These are phyloP conservation scores for Vanderwaltozyma polyspora DNA, from an alignment of 805 yeast species.

Conservation along the genomic window DNA sequence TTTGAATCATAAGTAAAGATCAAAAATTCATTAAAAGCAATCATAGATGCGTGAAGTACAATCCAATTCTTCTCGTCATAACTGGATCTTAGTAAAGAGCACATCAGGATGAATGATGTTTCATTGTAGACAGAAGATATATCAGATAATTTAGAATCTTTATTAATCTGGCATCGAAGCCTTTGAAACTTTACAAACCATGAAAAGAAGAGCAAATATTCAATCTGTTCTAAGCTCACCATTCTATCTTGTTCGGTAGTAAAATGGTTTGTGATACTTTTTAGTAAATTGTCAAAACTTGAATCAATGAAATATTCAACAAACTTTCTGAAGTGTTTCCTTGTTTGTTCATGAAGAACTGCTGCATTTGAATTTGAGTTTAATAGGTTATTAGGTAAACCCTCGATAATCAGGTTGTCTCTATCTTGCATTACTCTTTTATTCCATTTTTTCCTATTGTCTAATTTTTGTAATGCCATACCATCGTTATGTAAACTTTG, in stretches of 20 bases:
- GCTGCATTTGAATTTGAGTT: slow-evolving; percentile 14
- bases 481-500: slow-evolving; percentile 45
- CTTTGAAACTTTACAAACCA: slow-evolving; percentile 73
- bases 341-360: slow-evolving; percentile 26
- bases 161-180: slow-evolving; percentile 20
- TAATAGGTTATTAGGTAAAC: slow-evolving; percentile 21
- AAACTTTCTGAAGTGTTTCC: slow-evolving; percentile 32
- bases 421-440: slow-evolving; percentile 25
- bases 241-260: slow-evolving; percentile 31
- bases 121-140: slow-evolving; percentile 51
- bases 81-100: slow-evolving; percentile 30
- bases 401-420: slow-evolving; percentile 25
- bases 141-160: slow-evolving; percentile 26
- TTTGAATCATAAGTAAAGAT: slow-evolving; percentile 31
- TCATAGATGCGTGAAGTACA: slow-evolving; percentile 58
- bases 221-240: slow-evolving; percentile 26
- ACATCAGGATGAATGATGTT: slow-evolving; percentile 44
- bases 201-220: slow-evolving; percentile 48
- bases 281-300: slow-evolving; percentile 58
- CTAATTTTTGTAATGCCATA: slow-evolving; percentile 54
- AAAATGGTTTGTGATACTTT: slow-evolving; percentile 37
- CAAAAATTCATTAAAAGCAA: slow-evolving; percentile 54
- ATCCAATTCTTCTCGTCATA: slow-evolving; percentile 39
- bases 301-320: slow-evolving; percentile 56
- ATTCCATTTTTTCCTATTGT: slow-evolving; percentile 57